Conservation (phyloP, 2,329 filamentous ascomycete species). For the Shiraia sp. region DNA sequence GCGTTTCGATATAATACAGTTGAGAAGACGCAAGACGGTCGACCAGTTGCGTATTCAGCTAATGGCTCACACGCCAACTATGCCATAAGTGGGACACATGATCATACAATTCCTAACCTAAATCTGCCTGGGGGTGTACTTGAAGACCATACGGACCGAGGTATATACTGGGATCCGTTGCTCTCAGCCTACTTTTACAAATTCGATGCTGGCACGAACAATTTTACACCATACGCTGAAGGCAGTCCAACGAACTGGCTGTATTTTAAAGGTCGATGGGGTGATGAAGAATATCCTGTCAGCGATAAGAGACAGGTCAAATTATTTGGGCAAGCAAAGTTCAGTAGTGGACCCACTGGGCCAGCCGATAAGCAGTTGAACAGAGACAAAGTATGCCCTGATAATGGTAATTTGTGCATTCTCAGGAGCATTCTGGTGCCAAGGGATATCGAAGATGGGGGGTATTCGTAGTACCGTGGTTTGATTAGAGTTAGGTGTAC, state of each 20-base stretch:
- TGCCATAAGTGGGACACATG: constrained; percentile 61
- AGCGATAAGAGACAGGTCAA: constrained; percentile 55
- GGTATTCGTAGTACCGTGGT: not conserved
- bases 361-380: constrained; percentile 63
- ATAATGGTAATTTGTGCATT: constrained; percentile 52
- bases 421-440: constrained; percentile 47
- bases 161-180: constrained; percentile 64
- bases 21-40: constrained; percentile 53
- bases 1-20: constrained; percentile 63
- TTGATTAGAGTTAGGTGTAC: too few species aligned
- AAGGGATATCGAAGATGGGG: constrained; percentile 11
- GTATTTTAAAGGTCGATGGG: constrained; percentile 63
- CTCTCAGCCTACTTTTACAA: constrained; percentile 60
- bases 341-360: constrained; percentile 62
- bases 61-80: constrained; percentile 69
- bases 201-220: constrained; percentile 49
- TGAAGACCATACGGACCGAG: constrained; percentile 59
- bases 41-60: constrained; percentile 62
- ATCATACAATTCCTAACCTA: constrained; percentile 65
- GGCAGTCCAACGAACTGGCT: constrained; percentile 58
- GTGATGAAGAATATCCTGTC: constrained; percentile 62
- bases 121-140: constrained; percentile 58
- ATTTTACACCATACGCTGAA: constrained; percentile 55
- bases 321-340: constrained; percentile 53
- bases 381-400: constrained; percentile 61